Evolutionary conservation across 805 yeast species (phyloP), one percentile per base, ranked within the genome.

Genomic region (Brettanomyces naardenensis): DNA sequence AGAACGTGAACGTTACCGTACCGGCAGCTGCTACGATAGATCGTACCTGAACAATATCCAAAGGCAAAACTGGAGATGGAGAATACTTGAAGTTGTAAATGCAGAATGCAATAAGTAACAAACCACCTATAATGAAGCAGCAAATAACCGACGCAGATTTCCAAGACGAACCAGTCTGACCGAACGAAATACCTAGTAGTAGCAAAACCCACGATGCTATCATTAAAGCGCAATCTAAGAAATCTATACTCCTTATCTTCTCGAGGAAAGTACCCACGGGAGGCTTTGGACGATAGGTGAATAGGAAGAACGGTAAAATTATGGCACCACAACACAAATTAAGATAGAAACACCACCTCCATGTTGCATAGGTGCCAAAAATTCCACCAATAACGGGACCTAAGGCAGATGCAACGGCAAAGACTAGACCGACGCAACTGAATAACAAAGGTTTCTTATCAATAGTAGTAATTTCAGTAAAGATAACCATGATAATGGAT

Each of bases 301-400:
- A 11, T 6, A 33, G 14, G 14, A 39, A 36, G 6, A 39, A 27
- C 9, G 42, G 42, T 11, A 39, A 15, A 18, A 31, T 31, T 69
- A 56, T 37, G 68, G 80, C 86, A 14, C 84, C 83, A 25, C 80
- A 56, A 3, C 86, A 85, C 27, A 82, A 54, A 54, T 80, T 81
- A 44, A 82, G 65, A 57, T 75, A 82, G 52, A 80, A 82, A 48
- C 85, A 75, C 86, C 88, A 80, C 48, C 88, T 64, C 88, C 88
- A 81, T n/a, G 76, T 60, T 2, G 73, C 59, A 3, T 80, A 67
- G 14, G 36, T 40, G 15, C 47, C 42, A 40, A 81, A 71, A 0
- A 75, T 77, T 28, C 87, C 87, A n/a, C 86, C 86, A 14, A 80
- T 52, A 31, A 78, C 61, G 0, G 88, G 87, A 1, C 87, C 87